Evolutionary conservation across 176 grass and related monocot genomes (phyloP).

Genomic region (Pontederia crassipes): DNA sequence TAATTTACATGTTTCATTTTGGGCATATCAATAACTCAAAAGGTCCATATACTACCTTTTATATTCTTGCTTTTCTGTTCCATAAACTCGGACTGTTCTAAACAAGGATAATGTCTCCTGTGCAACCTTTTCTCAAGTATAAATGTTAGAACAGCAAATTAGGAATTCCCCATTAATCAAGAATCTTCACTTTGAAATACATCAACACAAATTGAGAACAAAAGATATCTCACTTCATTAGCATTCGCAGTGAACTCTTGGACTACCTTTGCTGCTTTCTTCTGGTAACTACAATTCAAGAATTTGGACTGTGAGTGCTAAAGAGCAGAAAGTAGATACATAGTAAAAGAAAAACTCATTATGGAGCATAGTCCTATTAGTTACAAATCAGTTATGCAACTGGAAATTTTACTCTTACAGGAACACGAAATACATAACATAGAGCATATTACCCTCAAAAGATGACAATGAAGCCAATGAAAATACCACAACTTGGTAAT

Average conservation of each 20-base stretch:
- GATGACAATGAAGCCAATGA: too few species aligned
- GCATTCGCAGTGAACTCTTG: slow-evolving; percentile 90
- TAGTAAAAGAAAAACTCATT: too few species aligned
- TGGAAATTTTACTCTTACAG: too few species aligned
- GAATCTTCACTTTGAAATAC: background rate
- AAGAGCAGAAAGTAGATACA: too few species aligned
- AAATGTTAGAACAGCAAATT: background rate
- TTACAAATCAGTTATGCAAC: too few species aligned
- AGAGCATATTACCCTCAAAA: too few species aligned
- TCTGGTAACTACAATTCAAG: slow-evolving; percentile 63
- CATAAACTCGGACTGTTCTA: slow-evolving; percentile 84
- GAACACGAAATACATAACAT: too few species aligned
- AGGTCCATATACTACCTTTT: slow-evolving; percentile 36
- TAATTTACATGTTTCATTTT: too few species aligned
- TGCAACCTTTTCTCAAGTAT: slow-evolving; percentile 58
- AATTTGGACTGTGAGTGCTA: background rate
- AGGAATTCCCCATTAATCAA: too few species aligned
- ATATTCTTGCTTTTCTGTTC: slow-evolving; percentile 86
- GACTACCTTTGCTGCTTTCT: slow-evolving; percentile 72
- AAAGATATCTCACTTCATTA: slow-evolving; percentile 69
- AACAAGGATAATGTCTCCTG: slow-evolving; percentile 78
- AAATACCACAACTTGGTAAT: too few species aligned
- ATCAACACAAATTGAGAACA: slow-evolving; percentile 7
- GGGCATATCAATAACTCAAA: background rate
- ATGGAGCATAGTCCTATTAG: too few species aligned